Evolutionary conservation across 2,329 filamentous ascomycete species (phyloP), one percentile per base, ranked within the genome.

Genomic region (Colletotrichum cuscutae): DNA sequence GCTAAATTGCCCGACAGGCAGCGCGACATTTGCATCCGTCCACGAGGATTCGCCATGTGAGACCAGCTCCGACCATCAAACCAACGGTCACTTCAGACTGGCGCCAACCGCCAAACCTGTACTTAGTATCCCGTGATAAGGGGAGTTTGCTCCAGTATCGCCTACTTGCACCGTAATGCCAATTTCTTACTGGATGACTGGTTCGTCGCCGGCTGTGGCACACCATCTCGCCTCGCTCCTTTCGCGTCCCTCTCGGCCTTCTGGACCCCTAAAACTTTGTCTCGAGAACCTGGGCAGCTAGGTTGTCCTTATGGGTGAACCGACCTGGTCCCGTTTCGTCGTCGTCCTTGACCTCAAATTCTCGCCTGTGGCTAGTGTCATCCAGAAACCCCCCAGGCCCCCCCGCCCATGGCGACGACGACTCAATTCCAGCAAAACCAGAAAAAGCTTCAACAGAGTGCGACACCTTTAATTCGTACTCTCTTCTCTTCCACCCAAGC

Each of bases 1-100:
- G 32, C 9, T 9, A 11, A 42, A 42, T 19, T 42, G 37, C 22
- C 24, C 7, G 12, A 46, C 5, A 32, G 30, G 28, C 37, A 57
- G 56, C 63, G 62, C 54, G 57, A 30, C 63, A 61, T 67, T 67
- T 28, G 60, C 42, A 37, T 68, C 28, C 57, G 32, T 6, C 58
- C 22, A 53, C 64, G 28, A 37, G 58, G 53, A 53, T 57, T 63
- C 69, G 58, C 69, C 69, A 58, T 57, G 64, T 68, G 69, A 72
- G 69, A 72, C 69, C 24, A 52, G 19, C 9, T 13, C 37, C 37
- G 49, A 68, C 58, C 24, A 72, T 68, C 52, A 72, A 68, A 68
- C 69, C 65, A 63, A 60, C 57, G 35, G 52, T 54, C n/a, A 26
- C 69, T 58, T 52, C 49, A 56, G 52, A 62, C 13, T 37, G 26